phyloP scores from a whole-genome alignment of 371 early-diverging fungal genomes.

The Mucor plumbeus region DNA sequence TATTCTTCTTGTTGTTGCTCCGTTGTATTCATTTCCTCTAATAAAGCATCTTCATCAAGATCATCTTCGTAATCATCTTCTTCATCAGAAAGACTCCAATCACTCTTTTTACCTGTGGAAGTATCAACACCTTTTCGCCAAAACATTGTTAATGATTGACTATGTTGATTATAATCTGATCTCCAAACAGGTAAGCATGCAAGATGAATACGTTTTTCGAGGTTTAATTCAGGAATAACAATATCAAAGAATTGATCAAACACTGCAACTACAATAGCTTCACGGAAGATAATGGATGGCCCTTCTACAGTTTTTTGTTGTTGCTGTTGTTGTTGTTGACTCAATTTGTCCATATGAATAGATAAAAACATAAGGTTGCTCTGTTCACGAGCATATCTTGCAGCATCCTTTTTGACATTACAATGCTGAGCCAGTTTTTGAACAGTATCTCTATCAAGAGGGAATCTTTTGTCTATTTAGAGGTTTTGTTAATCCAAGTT shows the following conservation, averaged over 20 bases:
- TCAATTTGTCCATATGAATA: constrained; percentile 45
- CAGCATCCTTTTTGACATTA: constrained; percentile 74
- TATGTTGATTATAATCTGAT: constrained; percentile 41
- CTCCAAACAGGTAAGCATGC: constrained; percentile 48
- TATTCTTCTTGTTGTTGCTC: constrained; percentile 19
- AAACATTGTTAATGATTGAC: constrained; percentile 52
- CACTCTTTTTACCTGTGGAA: constrained; percentile 41
- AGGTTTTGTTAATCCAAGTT: background rate
- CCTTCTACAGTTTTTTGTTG: constrained; percentile 14
- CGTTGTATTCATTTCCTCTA: constrained; percentile 32
- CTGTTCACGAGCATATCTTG: constrained; percentile 75
- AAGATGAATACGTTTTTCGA: constrained; percentile 62
- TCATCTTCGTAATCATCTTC: constrained; percentile 47
- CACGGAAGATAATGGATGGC: constrained; percentile 36
- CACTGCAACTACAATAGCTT: constrained; percentile 54
- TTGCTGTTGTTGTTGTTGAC: constrained; percentile 26
- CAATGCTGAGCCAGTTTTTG: constrained; percentile 70
- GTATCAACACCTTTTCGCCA: constrained; percentile 58
- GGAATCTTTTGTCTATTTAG: constrained; percentile 55
- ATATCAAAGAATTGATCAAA: constrained; percentile 63
- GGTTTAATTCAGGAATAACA: constrained; percentile 58
- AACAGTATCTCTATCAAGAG: constrained; percentile 51
- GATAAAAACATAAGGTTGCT: constrained; percentile 68
- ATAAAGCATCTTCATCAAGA: constrained; percentile 14
- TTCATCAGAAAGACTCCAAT: constrained; percentile 42